A percentile compares a stretch with the other conserved stretches of the same genome.
Evolutionary conservation across 352 stramenopile species (phyloP).

Genomic region (Globisporangium paroecandrum): DNA sequence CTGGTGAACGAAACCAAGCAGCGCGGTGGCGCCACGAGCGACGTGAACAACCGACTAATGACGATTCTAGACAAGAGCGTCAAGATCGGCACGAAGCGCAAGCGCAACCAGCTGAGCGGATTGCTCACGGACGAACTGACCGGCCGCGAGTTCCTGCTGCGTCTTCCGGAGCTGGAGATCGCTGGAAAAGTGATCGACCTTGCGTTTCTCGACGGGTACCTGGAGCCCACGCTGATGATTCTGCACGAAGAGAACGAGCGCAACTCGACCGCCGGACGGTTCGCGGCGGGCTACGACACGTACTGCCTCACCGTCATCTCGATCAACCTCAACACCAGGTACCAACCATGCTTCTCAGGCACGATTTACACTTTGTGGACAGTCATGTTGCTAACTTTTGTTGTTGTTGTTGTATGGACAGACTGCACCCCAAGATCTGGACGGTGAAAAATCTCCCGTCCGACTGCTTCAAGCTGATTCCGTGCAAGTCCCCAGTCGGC

Average conservation of each 20-base stretch:
- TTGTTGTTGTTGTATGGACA: not conserved
- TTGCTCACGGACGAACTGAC: conserved; percentile 70
- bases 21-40: conserved; percentile 47
- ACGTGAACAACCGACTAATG: conserved; percentile 61
- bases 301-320: conserved; percentile 84
- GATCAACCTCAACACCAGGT: conserved; percentile 85
- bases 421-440: conserved; percentile 86
- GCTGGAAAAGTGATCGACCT: conserved; percentile 75
- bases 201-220: conserved; percentile 79
- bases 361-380: not conserved
- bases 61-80: conserved; percentile 78
- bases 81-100: conserved; percentile 71
- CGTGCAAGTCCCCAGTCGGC: conserved; percentile 66
- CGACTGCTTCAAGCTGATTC: conserved; percentile 71
- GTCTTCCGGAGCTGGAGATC: conserved; percentile 74
- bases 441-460: conserved; percentile 78
- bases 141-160: conserved; percentile 70
- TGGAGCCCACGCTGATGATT: conserved; percentile 85
- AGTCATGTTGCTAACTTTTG: not conserved
- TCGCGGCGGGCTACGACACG: conserved; percentile 73
- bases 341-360: not conserved
- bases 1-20: conserved; percentile 74
- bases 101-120: conserved; percentile 65
- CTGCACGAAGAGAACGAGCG: conserved; percentile 83
- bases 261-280: conserved; percentile 61